These are phyloP conservation scores for Mortierella sp. DNA, from an alignment of 371 early-diverging fungal genomes.

Conservation along the genomic window DNA sequence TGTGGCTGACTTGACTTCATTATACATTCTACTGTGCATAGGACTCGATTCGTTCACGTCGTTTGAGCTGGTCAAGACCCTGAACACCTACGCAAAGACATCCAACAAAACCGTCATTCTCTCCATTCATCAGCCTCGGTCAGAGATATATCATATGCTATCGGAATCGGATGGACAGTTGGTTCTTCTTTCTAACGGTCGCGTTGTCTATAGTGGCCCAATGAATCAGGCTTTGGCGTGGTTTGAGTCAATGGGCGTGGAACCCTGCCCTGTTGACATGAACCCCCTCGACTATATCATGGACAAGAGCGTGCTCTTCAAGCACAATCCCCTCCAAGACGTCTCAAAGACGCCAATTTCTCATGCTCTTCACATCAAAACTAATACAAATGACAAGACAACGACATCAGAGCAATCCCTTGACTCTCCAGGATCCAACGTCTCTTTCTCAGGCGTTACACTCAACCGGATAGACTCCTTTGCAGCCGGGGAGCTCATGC, in stretches of 20 bases:
- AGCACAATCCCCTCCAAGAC: not conserved
- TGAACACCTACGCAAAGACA: slow-evolving; percentile 18
- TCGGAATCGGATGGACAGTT: slow-evolving; percentile 15
- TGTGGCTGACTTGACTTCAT: not conserved
- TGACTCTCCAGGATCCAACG: not conserved
- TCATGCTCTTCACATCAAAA: not conserved
- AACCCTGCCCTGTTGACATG: slow-evolving; percentile 17
- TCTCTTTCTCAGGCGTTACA: not conserved
- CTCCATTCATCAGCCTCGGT: slow-evolving; percentile 41
- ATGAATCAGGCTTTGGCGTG: slow-evolving; percentile 10
- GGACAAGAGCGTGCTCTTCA: not conserved
- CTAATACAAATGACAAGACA: not conserved
- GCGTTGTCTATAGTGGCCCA: slow-evolving; percentile 25
- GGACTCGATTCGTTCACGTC: slow-evolving; percentile 34
- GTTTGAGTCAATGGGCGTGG: slow-evolving; percentile 21
- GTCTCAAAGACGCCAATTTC: not conserved
- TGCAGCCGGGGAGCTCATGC: not conserved
- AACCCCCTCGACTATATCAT: slow-evolving; percentile 36
- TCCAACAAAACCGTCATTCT: slow-evolving; percentile 21
- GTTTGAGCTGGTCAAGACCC: slow-evolving; percentile 28
- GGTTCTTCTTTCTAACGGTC: slow-evolving; percentile 17
- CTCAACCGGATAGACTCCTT: not conserved
- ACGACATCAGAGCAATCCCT: not conserved
- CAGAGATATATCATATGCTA: slow-evolving; percentile 34
- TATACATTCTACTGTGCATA: not conserved